Evolutionary conservation across 352 stramenopile genomes (phyloP), one percentile per base, ranked within the genome.

Genomic region (Blastocystis sp.): DNA sequence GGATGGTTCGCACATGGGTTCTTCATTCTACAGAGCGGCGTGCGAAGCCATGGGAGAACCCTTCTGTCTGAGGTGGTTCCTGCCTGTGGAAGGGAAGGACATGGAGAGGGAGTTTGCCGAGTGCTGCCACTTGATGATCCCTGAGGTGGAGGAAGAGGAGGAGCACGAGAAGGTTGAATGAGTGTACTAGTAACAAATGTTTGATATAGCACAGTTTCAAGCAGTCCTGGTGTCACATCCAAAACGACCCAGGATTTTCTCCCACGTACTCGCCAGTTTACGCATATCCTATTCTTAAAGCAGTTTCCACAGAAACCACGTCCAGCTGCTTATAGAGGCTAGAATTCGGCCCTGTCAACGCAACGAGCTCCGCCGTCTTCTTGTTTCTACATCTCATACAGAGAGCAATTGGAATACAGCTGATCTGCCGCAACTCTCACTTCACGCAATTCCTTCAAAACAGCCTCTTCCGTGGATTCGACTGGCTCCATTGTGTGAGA

Each of bases 1-100:
- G 34, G 81, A 76, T 79, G 88, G 88, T 4, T 76, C 89, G 38
- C 82, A 90, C 21, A 74, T 74, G n/a, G 70, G 84, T n/a, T 19
- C 65, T 34, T 65, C 59, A 4, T 41, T 90, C 41, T 82, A 88
- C 21, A 41, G 52, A 21, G 88, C 70, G 4, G 38, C 88, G 23
- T 43, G 59, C 17, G 81, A 69, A 38, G 62, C 65, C 0, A 84
- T 89, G 64, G 82, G 67, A 19, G 69, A 78, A 59, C 70, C 69
- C 21, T 76, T 82, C 61, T 76, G 64, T 61, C 2, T 89, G 3
- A 80, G 70, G 5, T 89, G 82, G 82, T 84, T 89, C 61, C 41
- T 89, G 3, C 82, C 82, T 56, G 21, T 62, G 14, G 23, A 62
- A n/a, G 66, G 66, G 21, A 48, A 71, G 56, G 40, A 74, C 28